Percentiles rank a stretch among this genome's conserved stretches.
phyloP scores from a whole-genome alignment of 2,329 filamentous ascomycete species.

The Verticillium alfalfae region DNA sequence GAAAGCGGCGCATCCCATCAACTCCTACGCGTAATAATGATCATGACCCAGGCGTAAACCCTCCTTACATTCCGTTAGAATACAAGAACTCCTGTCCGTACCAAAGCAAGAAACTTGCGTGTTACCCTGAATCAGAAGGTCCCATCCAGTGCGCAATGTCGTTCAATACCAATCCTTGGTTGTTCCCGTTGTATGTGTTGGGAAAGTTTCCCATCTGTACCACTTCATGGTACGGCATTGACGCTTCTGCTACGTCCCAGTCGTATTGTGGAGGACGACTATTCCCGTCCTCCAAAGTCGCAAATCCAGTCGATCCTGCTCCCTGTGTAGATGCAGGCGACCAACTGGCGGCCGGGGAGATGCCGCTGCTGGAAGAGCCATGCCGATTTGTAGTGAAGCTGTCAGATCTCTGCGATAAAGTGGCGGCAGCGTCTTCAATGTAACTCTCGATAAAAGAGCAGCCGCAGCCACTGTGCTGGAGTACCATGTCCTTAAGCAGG shows the following conservation, averaged over 20 bases:
- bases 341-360: not conserved
- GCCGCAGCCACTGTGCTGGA: constrained; percentile 9
- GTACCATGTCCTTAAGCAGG: constrained; percentile 10
- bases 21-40: no score
- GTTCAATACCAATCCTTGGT: no score
- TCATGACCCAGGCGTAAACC: no score
- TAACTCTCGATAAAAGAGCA: constrained; percentile 10
- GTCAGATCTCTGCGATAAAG: not conserved
- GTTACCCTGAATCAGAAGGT: no score
- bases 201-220: no score
- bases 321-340: not conserved
- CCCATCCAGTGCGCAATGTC: no score
- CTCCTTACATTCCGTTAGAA: no score
- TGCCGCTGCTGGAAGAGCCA: not conserved
- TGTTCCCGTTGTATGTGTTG: no score
- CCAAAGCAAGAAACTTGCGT: no score
- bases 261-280: not conserved
- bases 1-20: no score
- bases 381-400: not conserved
- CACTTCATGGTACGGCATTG: no score
- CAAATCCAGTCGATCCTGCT: not conserved
- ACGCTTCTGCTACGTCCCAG: not conserved
- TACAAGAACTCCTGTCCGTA: no score
- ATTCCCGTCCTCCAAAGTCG: not conserved
- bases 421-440: constrained; percentile 1